A percentile compares a stretch with the other conserved stretches of the same genome.
Conservation (phyloP, 805 yeast species). For the Blastobotrys peoriensis region DNA sequence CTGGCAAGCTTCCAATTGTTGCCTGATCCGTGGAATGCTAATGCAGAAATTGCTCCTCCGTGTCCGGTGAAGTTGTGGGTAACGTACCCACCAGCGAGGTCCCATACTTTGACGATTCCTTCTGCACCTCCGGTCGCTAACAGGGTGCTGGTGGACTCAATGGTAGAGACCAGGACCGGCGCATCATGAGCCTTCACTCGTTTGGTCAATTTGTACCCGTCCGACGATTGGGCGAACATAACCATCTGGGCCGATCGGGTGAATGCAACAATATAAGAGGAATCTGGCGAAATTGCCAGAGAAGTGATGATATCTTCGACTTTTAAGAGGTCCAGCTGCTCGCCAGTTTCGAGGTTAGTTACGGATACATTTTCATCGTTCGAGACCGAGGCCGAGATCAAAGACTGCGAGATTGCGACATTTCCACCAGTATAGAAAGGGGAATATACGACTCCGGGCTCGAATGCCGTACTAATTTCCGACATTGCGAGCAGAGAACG, state of each 20-base stretch:
- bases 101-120: slow-evolving; percentile 89
- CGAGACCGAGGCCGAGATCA: slow-evolving; percentile 1
- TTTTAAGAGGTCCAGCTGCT: slow-evolving; percentile 52
- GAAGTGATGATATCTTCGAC: slow-evolving; percentile 81
- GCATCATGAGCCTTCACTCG: slow-evolving; percentile 45
- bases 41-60: slow-evolving; percentile 77
- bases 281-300: slow-evolving; percentile 72
- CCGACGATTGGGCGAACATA: slow-evolving; percentile 37
- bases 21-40: slow-evolving; percentile 63
- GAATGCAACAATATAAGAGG: slow-evolving; percentile 57
- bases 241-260: slow-evolving; percentile 81
- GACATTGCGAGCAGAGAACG: background rate
- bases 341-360: slow-evolving; percentile 55
- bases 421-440: slow-evolving; percentile 90
- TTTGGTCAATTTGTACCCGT: slow-evolving; percentile 17
- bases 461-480: slow-evolving; percentile 37
- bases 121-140: slow-evolving; percentile 95
- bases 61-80: slow-evolving; percentile 94
- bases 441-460: slow-evolving; percentile 43
- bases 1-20: slow-evolving; percentile 73
- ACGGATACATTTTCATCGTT: slow-evolving; percentile 60
- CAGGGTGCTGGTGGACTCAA: slow-evolving; percentile 75
- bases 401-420: slow-evolving; percentile 49
- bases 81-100: slow-evolving; percentile 75
- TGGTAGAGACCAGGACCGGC: slow-evolving; percentile 72